phyloP scores from a whole-genome alignment of 179 eudicot species.

The Actinidia arguta region DNA sequence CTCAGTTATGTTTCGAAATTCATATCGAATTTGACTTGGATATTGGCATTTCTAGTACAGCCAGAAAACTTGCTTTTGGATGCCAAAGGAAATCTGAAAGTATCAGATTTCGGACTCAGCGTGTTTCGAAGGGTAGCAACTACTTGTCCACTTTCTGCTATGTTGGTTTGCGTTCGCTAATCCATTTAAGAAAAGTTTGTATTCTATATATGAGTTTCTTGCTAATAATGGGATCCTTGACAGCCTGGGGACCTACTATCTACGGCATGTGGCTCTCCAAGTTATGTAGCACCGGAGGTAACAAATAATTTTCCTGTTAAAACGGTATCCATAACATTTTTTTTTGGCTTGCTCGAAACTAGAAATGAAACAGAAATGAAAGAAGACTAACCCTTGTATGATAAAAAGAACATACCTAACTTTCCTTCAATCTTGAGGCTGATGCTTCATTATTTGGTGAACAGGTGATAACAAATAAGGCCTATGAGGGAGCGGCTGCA shows the following conservation, averaged over 20 bases:
- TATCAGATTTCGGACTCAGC: conserved; percentile 70
- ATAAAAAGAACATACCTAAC: conserved; percentile 17
- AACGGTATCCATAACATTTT: background rate
- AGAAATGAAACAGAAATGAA: background rate
- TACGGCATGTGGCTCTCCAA: conserved; percentile 70
- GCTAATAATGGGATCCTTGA: conserved; percentile 4
- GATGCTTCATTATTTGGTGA: conserved; percentile 18
- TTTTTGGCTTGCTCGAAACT: too few species aligned
- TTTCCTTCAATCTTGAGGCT: background rate
- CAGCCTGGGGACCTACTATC: conserved; percentile 57
- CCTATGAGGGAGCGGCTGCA: conserved; percentile 65
- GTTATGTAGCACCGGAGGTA: conserved; percentile 78
- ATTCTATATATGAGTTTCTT: background rate
- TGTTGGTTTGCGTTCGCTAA: background rate
- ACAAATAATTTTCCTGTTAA: background rate
- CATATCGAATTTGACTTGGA: conserved; percentile 12
- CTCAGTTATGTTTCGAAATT: background rate
- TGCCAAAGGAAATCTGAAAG: conserved; percentile 57
- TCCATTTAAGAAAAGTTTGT: background rate
- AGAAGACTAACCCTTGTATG: background rate
- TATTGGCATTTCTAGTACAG: conserved; percentile 30
- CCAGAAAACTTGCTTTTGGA: conserved; percentile 65
- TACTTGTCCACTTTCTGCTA: background rate
- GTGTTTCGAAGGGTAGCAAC: conserved; percentile 48
- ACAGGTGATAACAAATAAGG: conserved; percentile 52